These are phyloP conservation scores for Darksidea phi DNA, from an alignment of 495 filamentous ascomycete species.

Conservation along the genomic window DNA sequence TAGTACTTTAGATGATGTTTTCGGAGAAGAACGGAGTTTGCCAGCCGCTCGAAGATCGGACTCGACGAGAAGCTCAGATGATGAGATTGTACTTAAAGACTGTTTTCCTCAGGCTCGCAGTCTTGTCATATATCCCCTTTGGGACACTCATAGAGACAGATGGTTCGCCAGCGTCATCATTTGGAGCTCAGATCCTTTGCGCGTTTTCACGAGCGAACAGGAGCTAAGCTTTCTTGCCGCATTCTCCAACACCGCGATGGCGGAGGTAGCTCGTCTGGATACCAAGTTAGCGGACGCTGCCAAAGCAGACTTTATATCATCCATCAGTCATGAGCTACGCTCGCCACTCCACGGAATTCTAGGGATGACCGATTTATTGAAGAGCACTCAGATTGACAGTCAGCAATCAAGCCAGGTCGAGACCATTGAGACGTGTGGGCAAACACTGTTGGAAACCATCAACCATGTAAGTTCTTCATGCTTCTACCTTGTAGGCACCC, in stretches of 20 bases:
- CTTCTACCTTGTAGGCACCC: too few relatives aligned
- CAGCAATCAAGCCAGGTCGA: slow-evolving; percentile 65
- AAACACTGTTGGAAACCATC: slow-evolving; percentile 75
- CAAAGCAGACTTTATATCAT: slow-evolving; percentile 70
- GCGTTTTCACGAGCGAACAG: slow-evolving; percentile 50
- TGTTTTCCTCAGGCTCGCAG: slow-evolving; percentile 55
- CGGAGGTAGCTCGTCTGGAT: slow-evolving; percentile 57
- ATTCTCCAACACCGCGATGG: slow-evolving; percentile 62
- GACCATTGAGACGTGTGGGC: slow-evolving; percentile 72
- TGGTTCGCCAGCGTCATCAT: slow-evolving; percentile 70
- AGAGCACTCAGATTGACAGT: slow-evolving; percentile 52
- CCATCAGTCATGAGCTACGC: slow-evolving; percentile 74
- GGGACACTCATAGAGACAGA: slow-evolving; percentile 65
- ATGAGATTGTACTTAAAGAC: slow-evolving; percentile 34
- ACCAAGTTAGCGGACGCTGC: slow-evolving; percentile 52
- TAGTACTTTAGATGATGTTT: too few relatives aligned
- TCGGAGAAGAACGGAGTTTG: slow-evolving; percentile 19
- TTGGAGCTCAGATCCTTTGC: slow-evolving; percentile 54
- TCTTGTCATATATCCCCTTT: slow-evolving; percentile 62
- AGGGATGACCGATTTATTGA: slow-evolving; percentile 68
- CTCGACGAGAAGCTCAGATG: slow-evolving; percentile 35
- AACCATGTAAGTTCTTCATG: slow-evolving; percentile 57
- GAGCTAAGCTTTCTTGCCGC: slow-evolving; percentile 57
- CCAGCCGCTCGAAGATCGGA: slow-evolving; percentile 10
- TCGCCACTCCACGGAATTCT: slow-evolving; percentile 76